Conservation (phyloP, 257 asterid genomes). For the Craterostigma plantagineum region DNA sequence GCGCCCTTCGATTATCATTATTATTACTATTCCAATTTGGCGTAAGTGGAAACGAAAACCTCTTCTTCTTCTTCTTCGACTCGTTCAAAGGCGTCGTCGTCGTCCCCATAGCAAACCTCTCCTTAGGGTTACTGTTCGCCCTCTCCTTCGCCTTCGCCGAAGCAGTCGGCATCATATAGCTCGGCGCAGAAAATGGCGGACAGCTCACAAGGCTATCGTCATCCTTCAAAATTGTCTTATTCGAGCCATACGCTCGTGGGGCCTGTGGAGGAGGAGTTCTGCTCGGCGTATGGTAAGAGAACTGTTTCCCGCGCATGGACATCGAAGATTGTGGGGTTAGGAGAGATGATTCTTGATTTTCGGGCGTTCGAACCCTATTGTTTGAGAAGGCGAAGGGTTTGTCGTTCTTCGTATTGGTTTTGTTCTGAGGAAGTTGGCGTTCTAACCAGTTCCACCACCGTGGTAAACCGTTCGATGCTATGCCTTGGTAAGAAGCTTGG, state of each 20-base stretch:
- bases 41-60: constrained; percentile 76
- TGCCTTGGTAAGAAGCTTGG: not conserved
- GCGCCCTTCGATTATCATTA: constrained; percentile 27
- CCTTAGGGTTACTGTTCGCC: constrained; percentile 34
- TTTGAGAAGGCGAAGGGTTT: not conserved
- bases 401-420: constrained; percentile 1
- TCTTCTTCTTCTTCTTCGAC: constrained; percentile 39
- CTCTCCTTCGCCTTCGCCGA: constrained; percentile 24
- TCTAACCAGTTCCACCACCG: constrained; percentile 10
- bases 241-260: constrained; percentile 52
- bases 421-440: not conserved
- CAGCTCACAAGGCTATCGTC: constrained; percentile 81
- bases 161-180: constrained; percentile 68
- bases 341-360: constrained; percentile 39
- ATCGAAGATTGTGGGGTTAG: constrained; percentile 51
- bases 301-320: constrained; percentile 19
- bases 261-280: constrained; percentile 26
- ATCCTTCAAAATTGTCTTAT: constrained; percentile 67
- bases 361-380: constrained; percentile 11
- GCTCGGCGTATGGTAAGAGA: constrained; percentile 28
- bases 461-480: constrained; percentile 6
- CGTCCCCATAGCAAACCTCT: constrained; percentile 45
- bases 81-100: too few relatives aligned
- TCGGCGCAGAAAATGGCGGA: constrained; percentile 64
- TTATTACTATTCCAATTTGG: constrained; percentile 42